A percentile compares a stretch with the other conserved stretches of the same genome.
Conservation (phyloP, 73 alveolate species). For the Paramecium pentaurelia region DNA sequence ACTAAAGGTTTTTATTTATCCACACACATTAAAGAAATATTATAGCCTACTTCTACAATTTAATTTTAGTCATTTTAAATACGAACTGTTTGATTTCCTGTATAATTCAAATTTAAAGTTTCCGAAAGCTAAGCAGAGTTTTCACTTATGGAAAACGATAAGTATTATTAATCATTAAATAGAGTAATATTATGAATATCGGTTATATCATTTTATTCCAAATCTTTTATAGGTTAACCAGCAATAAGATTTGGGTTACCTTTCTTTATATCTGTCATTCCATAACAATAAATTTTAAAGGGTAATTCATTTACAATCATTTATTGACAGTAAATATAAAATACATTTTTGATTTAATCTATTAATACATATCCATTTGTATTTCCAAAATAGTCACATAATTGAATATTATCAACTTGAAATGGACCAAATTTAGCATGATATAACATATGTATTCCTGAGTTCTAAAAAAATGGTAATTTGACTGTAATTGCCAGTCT, state of each 20-base stretch:
- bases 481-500: constrained; percentile 15
- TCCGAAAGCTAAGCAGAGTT: background rate
- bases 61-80: background rate
- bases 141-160: background rate
- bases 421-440: background rate
- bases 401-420: background rate
- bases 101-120: background rate
- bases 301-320: constrained; percentile 30
- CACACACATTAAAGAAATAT: constrained; percentile 26
- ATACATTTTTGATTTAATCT: background rate
- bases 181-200: background rate
- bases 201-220: background rate
- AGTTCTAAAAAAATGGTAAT: background rate
- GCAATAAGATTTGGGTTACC: background rate
- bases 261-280: background rate
- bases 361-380: background rate
- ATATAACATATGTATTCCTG: background rate
- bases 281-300: background rate
- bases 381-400: constrained; percentile 7
- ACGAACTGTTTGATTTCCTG: background rate
- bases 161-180: background rate
- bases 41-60: constrained; percentile 39
- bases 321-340: background rate
- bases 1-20: constrained; percentile 35
- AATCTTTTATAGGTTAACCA: background rate